Evolutionary conservation across 192 early-diverging fungal genomes (phyloP), one percentile per base, ranked within the genome.

Genomic region (Funneliformis mosseae): DNA sequence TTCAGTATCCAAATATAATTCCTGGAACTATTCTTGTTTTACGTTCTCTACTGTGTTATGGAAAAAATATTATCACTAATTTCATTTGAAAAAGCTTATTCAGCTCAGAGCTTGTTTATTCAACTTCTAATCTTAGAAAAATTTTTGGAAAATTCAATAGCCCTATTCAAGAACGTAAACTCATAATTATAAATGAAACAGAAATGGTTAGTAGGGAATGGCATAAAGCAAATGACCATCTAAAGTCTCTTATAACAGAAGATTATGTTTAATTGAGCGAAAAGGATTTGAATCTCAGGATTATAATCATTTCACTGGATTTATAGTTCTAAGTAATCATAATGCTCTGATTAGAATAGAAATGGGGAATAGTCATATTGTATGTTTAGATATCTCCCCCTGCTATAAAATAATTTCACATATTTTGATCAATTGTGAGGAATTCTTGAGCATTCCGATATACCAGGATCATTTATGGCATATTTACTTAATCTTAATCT

Each of bases 101-200:
- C n/a, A 28, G 63, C 21, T 18, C 63, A 21, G 63, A 64, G 63
- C 63, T 64, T 16, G 63, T 64, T 18, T 64, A 64, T 64, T 64
- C 63, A 64, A 64, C 63, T 8, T 64, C 63, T 28, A 18, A 64
- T 16, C 28, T 64, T 27, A 18, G 63, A 27, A 64, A 64, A 64
- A 64, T 64, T 64, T 16, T 64, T n/a, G 63, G 63, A 64, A 64
- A 64, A 64, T 64, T 64, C 63, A 64, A 64, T 18, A 64, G 63
- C 21, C 8, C 23, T 64, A 64, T 64, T 64, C 63, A 64, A 64
- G 63, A 28, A 16, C 63, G 10, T 16, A 64, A 64, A 16, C 63
- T 64, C 21, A 64, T 64, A 64, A 64, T 64, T 64, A 64, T 64
- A 18, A 64, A 64, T 64, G 63, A 64, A 16, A 28, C 16, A 16